Evolutionary conservation across 768 basidiomycete species (phyloP), one percentile per base, ranked within the genome.

Genomic region (Suillus decipiens): DNA sequence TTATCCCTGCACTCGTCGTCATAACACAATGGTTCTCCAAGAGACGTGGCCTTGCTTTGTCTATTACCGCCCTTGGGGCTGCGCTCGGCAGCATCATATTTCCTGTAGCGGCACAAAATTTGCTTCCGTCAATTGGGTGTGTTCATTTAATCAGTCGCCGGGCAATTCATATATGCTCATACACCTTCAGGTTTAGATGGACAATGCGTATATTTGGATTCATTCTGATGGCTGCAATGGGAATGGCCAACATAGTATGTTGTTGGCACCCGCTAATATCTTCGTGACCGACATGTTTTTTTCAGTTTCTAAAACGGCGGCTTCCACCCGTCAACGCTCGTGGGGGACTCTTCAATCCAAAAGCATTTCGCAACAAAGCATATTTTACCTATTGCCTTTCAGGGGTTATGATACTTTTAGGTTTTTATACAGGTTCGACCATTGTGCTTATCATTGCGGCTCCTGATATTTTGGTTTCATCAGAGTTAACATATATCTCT

Each of bases 1-100:
- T 88, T 56, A 85, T 86, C 2, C 86, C 87, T 0, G 81, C 85
- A 2, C 73, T 85, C 8, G 83, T 84, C 1, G 77, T 89, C 33
- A 71, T 89, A 1, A 82, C 87, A 1, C 90, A 92, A 69, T 93
- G 90, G 90, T 92, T 91, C 77, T 83, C 37, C 11, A 82, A 77
- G 63, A 79, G 76, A 37, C 77, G 85, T 45, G 82, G 84, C 0
- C 62, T 86, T 6, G 89, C 85, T 0, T 72, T 90, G 73, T 89
- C 90, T 2, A 62, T 88, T 22, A 78, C 82, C 11, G 86, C 91
- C 0, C 76, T 86, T 11, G 90, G 91, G 0, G 84, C 87, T 0
- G 88, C 88, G 0, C 51, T 89, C 1, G 91, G 92, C 4, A 90
- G 92, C 10, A 86, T 86, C 0, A 57, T 89, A 1, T 81, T 90